Evolutionary conservation across 1,139 yeast species (phyloP), one percentile per base, ranked within the genome.

Genomic region (Pichia sp.): DNA sequence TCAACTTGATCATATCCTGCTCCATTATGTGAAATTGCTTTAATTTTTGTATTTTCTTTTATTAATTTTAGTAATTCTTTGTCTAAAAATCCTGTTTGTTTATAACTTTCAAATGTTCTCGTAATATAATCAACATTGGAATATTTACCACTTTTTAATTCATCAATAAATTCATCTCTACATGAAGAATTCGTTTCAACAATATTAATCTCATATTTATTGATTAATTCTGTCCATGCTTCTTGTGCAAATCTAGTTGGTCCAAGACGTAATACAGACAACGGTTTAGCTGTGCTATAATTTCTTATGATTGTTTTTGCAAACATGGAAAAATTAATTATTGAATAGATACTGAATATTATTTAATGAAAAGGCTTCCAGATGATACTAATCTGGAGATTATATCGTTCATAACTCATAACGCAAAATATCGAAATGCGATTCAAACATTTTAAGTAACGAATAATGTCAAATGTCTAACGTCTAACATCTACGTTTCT

Each of bases 1-100:
- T 82, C 87, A 38, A 83, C 70, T 62, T 82, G 90, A 61, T 92
- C 97, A 63, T 92, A 92, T 6, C 98, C 97, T 1, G 98, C 98
- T 46, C 97, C 97, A 55, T 78, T 73, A 64, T 87, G 95, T 55
- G 85, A 72, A 23, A 92, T 70, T 12, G 79, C 73, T 56, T 78
- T 76, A 28, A 90, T 73, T 0, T 80, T 60, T 1, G 69, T 51
- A 40, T 53, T 29, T 30, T 42, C 35, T 4, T 96, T 95, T 46
- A 92, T 67, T 30, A 67, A 66, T 11, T 63, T 57, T 23, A 82
- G 74, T 53, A 90, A 64, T 55, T 87, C 95, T 42, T 72, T 77
- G 60, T 89, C 96, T 57, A 89, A 78, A 46, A 81, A 63, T 2
- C 97, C 97, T 1, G 94, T 83, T 50, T 65, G 60, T 16, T 48